Conservation (phyloP, 1,284 basidiomycete species). For the Ganoderma meredithae region DNA sequence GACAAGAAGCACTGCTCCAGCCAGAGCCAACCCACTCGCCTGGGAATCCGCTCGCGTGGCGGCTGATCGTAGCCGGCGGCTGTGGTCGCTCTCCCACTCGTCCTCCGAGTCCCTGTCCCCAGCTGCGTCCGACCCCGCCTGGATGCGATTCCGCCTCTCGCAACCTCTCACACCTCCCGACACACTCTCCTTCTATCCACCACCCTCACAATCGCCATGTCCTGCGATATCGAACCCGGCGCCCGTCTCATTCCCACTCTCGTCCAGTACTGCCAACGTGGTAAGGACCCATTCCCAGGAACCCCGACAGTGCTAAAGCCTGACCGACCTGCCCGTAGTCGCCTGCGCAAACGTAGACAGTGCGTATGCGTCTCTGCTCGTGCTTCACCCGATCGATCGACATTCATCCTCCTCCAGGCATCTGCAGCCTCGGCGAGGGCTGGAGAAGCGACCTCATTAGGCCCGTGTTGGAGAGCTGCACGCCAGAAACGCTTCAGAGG, state of each 20-base stretch:
- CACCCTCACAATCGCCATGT: slow-evolving; percentile 22
- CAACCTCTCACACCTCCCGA: slow-evolving; percentile 25
- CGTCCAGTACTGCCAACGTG: slow-evolving; percentile 49
- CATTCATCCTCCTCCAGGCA: slow-evolving; percentile 28
- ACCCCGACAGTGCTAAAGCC: slow-evolving; percentile 23
- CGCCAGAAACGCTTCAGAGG: slow-evolving; percentile 68
- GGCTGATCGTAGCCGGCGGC: not conserved
- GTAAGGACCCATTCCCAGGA: slow-evolving; percentile 40
- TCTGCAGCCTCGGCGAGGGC: slow-evolving; percentile 48
- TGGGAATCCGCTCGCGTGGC: slow-evolving; percentile 31
- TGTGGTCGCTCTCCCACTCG: not conserved
- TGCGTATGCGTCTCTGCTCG: slow-evolving; percentile 37
- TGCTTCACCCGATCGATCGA: not conserved
- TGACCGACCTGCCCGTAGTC: slow-evolving; percentile 47
- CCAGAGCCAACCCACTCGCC: not conserved
- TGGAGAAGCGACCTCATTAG: slow-evolving; percentile 67
- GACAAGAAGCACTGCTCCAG: slow-evolving; percentile 22
- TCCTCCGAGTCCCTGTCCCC: not conserved
- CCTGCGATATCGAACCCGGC: slow-evolving; percentile 29
- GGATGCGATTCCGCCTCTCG: slow-evolving; percentile 14
- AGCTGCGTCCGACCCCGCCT: slow-evolving; percentile 1
- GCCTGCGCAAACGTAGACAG: slow-evolving; percentile 63
- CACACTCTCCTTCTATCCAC: slow-evolving; percentile 18
- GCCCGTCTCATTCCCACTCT: slow-evolving; percentile 52
- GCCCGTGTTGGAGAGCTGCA: slow-evolving; percentile 76